Percentiles rank a stretch among this genome's conserved stretches.
Evolutionary conservation across 345 rosid species (phyloP).

Genomic region (Fremontodendron californicum): DNA sequence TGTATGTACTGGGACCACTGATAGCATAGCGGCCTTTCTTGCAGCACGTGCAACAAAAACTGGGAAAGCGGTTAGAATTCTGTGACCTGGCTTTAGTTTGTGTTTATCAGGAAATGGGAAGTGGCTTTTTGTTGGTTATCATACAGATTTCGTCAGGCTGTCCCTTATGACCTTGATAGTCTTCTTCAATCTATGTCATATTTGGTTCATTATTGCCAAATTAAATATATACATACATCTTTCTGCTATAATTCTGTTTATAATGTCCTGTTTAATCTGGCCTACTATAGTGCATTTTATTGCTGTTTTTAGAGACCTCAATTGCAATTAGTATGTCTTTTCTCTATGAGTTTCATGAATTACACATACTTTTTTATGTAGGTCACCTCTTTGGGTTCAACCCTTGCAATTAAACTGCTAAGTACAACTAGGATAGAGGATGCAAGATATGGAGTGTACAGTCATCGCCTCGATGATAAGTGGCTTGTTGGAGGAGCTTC

Average conservation of each 20-base stretch:
- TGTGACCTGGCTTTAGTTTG: slow-evolving; percentile 10
- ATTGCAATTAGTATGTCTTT: background rate
- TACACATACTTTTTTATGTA: slow-evolving; percentile 8
- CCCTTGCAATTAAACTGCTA: slow-evolving; percentile 81
- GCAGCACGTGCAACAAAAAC: slow-evolving; percentile 81
- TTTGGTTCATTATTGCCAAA: background rate
- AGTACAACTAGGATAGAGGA: slow-evolving; percentile 82
- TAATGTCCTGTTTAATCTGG: background rate
- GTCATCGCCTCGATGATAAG: slow-evolving; percentile 90
- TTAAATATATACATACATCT: background rate
- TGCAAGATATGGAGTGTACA: slow-evolving; percentile 88
- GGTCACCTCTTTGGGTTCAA: slow-evolving; percentile 95
- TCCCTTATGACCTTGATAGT: background rate
- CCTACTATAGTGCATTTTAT: background rate
- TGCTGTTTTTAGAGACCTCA: background rate
- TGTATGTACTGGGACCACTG: slow-evolving; percentile 87
- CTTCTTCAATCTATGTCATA: background rate
- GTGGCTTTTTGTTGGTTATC: background rate
- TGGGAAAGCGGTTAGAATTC: slow-evolving; percentile 74
- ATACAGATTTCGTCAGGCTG: background rate
- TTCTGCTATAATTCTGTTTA: background rate
- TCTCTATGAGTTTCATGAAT: background rate
- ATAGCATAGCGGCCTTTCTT: slow-evolving; percentile 94
- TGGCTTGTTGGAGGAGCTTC: slow-evolving; percentile 99
- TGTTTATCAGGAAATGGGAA: background rate